phyloP scores from a whole-genome alignment of 2,329 filamentous ascomycete species.

The Venturia asperata region DNA sequence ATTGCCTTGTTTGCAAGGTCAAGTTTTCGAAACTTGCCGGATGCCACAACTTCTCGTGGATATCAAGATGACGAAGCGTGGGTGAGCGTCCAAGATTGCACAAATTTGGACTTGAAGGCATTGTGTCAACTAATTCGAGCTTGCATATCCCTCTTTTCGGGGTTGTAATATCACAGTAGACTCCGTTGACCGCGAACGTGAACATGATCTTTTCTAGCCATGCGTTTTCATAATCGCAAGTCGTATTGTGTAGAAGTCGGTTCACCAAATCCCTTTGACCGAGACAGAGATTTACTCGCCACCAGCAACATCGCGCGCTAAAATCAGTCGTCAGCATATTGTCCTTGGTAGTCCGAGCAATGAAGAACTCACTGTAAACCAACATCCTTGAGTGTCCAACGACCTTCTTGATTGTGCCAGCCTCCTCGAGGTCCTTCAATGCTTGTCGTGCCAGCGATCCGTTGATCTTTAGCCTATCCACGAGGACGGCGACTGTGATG shows the following conservation, averaged over 20 bases:
- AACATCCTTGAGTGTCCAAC: constrained; percentile 94
- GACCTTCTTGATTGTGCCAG: constrained; percentile 96
- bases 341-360: background rate
- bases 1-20: no score
- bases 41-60: no score
- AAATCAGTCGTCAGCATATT: constrained; percentile 8
- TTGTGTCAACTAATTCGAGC: background rate
- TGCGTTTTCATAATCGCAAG: constrained; percentile 11
- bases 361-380: constrained; percentile 76
- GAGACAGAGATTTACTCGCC: constrained; percentile 28
- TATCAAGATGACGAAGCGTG: no score
- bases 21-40: no score
- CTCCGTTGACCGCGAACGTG: constrained; percentile 9
- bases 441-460: constrained; percentile 88
- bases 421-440: constrained; percentile 90
- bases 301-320: constrained; percentile 34
- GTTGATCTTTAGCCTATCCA: constrained; percentile 99
- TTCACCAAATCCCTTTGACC: background rate
- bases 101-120: background rate
- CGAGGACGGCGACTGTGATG: constrained; percentile 95
- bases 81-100: no score
- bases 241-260: background rate
- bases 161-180: constrained; percentile 11
- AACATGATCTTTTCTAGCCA: constrained; percentile 12
- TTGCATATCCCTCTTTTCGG: background rate